phyloP scores from a whole-genome alignment of 257 asterid species.

The Petrea volubilis region DNA sequence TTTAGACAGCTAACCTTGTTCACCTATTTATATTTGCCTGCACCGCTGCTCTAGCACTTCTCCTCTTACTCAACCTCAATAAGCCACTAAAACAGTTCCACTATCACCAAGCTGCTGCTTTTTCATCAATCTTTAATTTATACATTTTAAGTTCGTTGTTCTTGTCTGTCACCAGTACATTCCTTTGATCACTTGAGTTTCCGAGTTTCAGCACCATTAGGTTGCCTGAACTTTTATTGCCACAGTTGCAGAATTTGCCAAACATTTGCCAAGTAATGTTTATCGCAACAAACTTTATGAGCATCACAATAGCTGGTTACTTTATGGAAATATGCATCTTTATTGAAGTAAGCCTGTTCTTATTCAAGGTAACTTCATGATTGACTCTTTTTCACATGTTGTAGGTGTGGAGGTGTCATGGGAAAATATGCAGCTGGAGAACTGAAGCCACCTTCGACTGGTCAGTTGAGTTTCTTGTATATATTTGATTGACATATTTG shows the following conservation, averaged over 20 bases:
- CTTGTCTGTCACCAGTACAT: too few species aligned
- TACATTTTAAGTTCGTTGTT: too few species aligned
- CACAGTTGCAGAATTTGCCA: neutral
- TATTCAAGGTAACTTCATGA: neutral
- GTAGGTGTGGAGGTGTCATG: constrained; percentile 99
- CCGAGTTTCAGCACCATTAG: neutral
- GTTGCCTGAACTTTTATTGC: neutral
- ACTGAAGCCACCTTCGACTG: constrained; percentile 87
- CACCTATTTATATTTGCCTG: too few species aligned
- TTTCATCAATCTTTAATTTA: too few species aligned
- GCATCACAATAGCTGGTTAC: neutral
- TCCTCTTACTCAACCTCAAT: too few species aligned
- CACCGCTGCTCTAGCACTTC: too few species aligned
- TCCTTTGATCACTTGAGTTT: constrained; percentile 3
- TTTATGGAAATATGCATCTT: constrained; percentile 1
- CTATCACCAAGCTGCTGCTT: too few species aligned
- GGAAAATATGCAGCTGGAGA: constrained; percentile 99
- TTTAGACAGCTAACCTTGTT: neutral
- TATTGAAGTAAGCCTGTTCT: neutral
- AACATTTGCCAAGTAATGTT: constrained; percentile 4
- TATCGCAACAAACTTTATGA: neutral
- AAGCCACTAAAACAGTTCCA: too few species aligned
- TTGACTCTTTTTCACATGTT: constrained; percentile 28
- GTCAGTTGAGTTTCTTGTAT: constrained; percentile 47
- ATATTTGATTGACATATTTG: neutral